Evolutionary conservation across 345 rosid genomes (phyloP), one percentile per base, ranked within the genome.

Genomic region (Corchorus olitorius): DNA sequence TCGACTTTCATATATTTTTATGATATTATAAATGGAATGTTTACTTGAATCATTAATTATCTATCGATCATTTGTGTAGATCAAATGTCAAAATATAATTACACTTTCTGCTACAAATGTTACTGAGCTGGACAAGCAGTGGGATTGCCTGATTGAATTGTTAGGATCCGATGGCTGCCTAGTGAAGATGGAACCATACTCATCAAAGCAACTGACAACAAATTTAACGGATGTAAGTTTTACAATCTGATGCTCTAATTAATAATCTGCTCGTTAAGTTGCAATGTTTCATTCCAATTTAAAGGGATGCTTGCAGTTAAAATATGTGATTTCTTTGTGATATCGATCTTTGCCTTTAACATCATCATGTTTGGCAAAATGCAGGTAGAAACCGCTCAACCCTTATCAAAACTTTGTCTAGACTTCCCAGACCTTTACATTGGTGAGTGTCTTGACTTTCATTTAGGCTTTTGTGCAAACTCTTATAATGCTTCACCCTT

Each of bases 381-480:
- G 84, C 91, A 96, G 99, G 91, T 96, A 61, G 93, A 96, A 88
- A 78, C 83, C 63, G 93, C 97, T 70, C 90, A 85, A 78, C 93
- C 97, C 75, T 82, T 96, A 49, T 87, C 97, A 34, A 92, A 92
- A 81, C 89, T 96, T 65, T 89, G 92, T 60, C 88, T 92, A 16
- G 97, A 93, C 79, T 96, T 88, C 75, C 98, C 99, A 9, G 99
- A 96, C 77, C 85, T 96, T 60, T 86, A 81, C 65, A 84, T 96
- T 20, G 94, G 99, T 96, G 87, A 81, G 58, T 59, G 56, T 52
- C 73, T 74, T 19, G 8, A 12, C 6, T 14, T 20, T 39, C 37
- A 20, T 54, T 54, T 54, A 19, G 58, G 54, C 22, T 58, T 15
- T 0, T 76, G 62, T 39, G 20, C 5, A 15, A 50, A 20, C 72